phyloP scores from a whole-genome alignment of 805 yeast species.

The Kodamaea sagamina region DNA sequence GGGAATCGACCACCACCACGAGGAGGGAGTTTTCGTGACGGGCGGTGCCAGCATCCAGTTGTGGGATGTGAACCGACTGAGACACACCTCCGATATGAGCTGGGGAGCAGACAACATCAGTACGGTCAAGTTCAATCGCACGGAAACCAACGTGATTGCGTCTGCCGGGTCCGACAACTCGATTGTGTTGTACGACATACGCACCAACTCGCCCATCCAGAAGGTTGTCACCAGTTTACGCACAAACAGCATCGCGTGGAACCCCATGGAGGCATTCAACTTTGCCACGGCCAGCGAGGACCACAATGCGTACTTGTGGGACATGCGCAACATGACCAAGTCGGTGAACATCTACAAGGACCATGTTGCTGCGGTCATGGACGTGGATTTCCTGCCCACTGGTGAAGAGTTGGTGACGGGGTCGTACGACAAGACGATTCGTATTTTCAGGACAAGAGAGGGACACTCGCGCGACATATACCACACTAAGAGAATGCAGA shows the following conservation, averaged over 20 bases:
- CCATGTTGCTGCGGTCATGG: constrained; percentile 95
- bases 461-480: constrained; percentile 96
- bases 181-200: constrained; percentile 82
- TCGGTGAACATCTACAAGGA: constrained; percentile 87
- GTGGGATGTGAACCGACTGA: constrained; percentile 87
- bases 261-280: constrained; percentile 95
- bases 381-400: constrained; percentile 92
- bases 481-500: constrained; percentile 98
- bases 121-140: constrained; percentile 81
- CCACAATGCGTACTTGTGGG: constrained; percentile 92
- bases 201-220: constrained; percentile 91
- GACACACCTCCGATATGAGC: constrained; percentile 72
- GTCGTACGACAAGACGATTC: constrained; percentile 88
- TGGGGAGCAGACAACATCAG: constrained; percentile 97
- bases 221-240: constrained; percentile 81
- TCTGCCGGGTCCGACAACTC: constrained; percentile 86
- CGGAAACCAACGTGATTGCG: constrained; percentile 87
- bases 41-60: constrained; percentile 88
- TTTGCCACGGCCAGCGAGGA: constrained; percentile 94
- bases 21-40: constrained; percentile 75
- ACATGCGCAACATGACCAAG: constrained; percentile 86
- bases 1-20: constrained; percentile 82
- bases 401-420: constrained; percentile 96
- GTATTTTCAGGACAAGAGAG: constrained; percentile 71
- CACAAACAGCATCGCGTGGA: constrained; percentile 89